Percentiles rank a stretch among this genome's conserved stretches.
Conservation (phyloP, 108 stramenopile genomes). For the Aurantiochytrium sp. region DNA sequence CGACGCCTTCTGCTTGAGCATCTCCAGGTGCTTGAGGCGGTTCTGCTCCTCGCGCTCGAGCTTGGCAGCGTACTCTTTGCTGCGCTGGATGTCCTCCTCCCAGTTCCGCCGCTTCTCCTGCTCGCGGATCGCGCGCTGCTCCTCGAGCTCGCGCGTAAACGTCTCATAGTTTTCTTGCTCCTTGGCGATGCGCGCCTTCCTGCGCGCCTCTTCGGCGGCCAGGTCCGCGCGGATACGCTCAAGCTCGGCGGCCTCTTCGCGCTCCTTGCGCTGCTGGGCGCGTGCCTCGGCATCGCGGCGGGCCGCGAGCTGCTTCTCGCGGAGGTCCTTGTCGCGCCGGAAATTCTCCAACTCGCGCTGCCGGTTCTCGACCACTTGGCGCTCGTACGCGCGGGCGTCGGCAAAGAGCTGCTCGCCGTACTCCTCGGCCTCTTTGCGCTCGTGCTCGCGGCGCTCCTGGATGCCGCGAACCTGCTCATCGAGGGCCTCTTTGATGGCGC, state of each 20-base stretch:
- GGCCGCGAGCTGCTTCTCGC: not conserved
- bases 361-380: not conserved
- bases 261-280: not conserved
- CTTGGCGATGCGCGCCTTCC: not conserved
- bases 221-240: not conserved
- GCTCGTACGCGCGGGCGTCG: not conserved
- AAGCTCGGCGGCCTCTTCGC: conserved; percentile 4
- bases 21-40: not conserved
- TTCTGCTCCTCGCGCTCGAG: conserved; percentile 27
- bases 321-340: not conserved
- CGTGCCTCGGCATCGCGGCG: not conserved
- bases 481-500: not conserved
- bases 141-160: not conserved
- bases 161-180: not conserved
- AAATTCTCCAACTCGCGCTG: not conserved
- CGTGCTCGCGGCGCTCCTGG: not conserved
- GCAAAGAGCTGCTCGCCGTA: not conserved
- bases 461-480: not conserved
- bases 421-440: conserved; percentile 3
- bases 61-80: not conserved
- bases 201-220: not conserved
- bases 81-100: conserved; percentile 12
- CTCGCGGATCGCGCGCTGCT: not conserved
- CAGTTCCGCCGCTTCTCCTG: not conserved
- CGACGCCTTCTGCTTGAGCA: not conserved